Percentiles rank a stretch among this genome's conserved stretches.
Conservation (phyloP, 2,329 filamentous ascomycete genomes). For the Xylaria sp. region DNA sequence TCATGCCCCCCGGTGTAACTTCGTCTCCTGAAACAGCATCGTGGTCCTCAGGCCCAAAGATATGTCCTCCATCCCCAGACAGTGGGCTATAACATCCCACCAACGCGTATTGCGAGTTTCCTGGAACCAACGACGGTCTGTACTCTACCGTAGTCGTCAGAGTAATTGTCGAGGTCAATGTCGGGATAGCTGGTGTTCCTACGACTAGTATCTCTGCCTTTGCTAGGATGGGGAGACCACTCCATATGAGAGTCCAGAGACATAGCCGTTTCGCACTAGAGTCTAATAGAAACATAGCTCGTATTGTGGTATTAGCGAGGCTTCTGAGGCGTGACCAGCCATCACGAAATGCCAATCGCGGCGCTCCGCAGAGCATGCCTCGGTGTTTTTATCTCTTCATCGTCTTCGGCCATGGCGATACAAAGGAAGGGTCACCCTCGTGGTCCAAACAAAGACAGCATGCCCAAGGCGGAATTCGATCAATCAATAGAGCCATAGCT, state of each 20-base stretch:
- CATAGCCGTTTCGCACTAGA: conserved; percentile 30
- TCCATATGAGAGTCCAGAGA: conserved; percentile 30
- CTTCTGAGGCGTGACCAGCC: conserved; percentile 24
- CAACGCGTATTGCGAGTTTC: conserved; percentile 30
- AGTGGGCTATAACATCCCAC: conserved; percentile 36
- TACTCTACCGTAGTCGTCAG: conserved; percentile 39
- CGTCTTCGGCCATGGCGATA: conserved; percentile 27
- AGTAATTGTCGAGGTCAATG: conserved; percentile 33
- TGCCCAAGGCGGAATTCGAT: conserved; percentile 33
- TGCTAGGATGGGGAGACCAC: conserved; percentile 22
- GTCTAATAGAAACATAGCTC: conserved; percentile 26
- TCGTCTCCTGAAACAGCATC: conserved; percentile 24
- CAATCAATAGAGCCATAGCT: conserved; percentile 31
- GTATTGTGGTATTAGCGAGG: conserved; percentile 30
- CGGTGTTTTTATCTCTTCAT: conserved; percentile 31
- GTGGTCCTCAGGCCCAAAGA: conserved; percentile 33
- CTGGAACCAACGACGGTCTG: conserved; percentile 34
- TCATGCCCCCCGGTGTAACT: conserved; percentile 28
- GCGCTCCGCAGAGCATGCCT: conserved; percentile 11
- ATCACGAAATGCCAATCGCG: conserved; percentile 20
- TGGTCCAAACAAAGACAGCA: conserved; percentile 34
- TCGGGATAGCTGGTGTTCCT: conserved; percentile 22
- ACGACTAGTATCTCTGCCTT: conserved; percentile 28
- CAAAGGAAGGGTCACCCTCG: conserved; percentile 34
- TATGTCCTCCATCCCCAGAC: conserved; percentile 20